A percentile compares a stretch with the other conserved stretches of the same genome.
Conservation (phyloP, 768 basidiomycete genomes). For the Lentinula raphanica region DNA sequence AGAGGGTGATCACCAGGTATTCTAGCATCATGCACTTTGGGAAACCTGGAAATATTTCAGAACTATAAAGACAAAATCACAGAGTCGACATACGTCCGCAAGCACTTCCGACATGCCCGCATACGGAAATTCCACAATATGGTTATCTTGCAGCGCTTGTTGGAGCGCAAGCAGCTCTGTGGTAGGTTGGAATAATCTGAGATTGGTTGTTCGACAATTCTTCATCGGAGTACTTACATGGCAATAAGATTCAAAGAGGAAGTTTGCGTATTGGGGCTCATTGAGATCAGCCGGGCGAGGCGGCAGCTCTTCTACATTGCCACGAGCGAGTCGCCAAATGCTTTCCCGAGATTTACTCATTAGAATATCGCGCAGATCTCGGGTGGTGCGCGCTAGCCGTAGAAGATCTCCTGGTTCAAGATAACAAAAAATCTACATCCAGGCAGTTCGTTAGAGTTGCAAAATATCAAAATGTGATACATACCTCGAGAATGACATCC, state of each 20-base stretch:
- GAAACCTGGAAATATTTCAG: neutral
- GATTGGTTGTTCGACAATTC: neutral
- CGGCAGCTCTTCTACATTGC: slow-evolving; percentile 39
- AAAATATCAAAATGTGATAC: neutral
- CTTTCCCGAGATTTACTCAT: slow-evolving; percentile 40
- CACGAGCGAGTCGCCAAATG: slow-evolving; percentile 44
- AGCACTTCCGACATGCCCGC: slow-evolving; percentile 26
- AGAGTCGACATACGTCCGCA: slow-evolving; percentile 19
- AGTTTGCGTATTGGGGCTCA: slow-evolving; percentile 47
- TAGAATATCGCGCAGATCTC: slow-evolving; percentile 42
- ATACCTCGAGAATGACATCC: slow-evolving; percentile 4
- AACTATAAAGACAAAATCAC: neutral
- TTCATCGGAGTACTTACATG: slow-evolving; percentile 30
- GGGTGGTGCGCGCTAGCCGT: slow-evolving; percentile 43
- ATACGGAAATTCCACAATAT: slow-evolving; percentile 25
- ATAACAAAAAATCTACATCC: slow-evolving; percentile 42
- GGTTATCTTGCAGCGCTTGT: slow-evolving; percentile 22
- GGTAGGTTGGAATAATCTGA: slow-evolving; percentile 8
- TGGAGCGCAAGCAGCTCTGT: slow-evolving; percentile 27
- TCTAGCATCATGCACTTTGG: no score
- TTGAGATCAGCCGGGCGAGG: slow-evolving; percentile 42
- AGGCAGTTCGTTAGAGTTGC: neutral
- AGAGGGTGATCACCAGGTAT: no score
- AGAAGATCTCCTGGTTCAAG: slow-evolving; percentile 47
- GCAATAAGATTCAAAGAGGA: slow-evolving; percentile 48